Evolutionary conservation across 352 stramenopile species (phyloP).

Genomic region (Globisporangium okanoganense): DNA sequence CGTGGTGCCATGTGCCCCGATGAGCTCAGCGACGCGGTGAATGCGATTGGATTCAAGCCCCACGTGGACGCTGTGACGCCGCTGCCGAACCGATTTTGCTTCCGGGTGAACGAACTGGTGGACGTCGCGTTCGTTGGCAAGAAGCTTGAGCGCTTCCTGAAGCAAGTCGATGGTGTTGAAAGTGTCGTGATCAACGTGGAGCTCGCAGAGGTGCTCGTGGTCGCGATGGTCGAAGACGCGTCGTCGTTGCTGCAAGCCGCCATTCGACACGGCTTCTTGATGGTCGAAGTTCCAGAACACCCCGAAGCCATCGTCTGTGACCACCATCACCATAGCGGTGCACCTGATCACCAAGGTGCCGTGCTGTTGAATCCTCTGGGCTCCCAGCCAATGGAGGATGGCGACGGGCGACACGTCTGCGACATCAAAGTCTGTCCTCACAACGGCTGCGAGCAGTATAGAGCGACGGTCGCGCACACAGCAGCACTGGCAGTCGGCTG

Average conservation of each 20-base stretch:
- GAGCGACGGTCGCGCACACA: constrained; percentile 71
- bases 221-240: constrained; percentile 45
- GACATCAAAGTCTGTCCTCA: constrained; percentile 57
- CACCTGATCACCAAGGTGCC: not conserved
- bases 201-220: constrained; percentile 50
- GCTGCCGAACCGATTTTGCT: constrained; percentile 46
- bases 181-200: constrained; percentile 53
- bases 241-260: constrained; percentile 34
- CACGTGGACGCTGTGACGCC: constrained; percentile 31
- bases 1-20: constrained; percentile 42
- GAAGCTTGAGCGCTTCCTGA: constrained; percentile 19
- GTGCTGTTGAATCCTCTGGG: not conserved
- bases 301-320: not conserved
- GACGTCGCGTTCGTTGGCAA: constrained; percentile 11
- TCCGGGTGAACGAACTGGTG: constrained; percentile 29
- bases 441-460: constrained; percentile 73
- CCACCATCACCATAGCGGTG: not conserved
- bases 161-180: constrained; percentile 63
- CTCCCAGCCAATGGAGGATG: constrained; percentile 11
- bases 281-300: constrained; percentile 45
- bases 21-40: constrained; percentile 36
- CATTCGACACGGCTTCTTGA: constrained; percentile 33
- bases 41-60: constrained; percentile 61
- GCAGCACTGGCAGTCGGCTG: constrained; percentile 74
- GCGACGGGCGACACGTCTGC: constrained; percentile 41